Evolutionary conservation across 2,329 filamentous ascomycete genomes (phyloP), one percentile per base, ranked within the genome.

Genomic region (Trichophyton equinum): DNA sequence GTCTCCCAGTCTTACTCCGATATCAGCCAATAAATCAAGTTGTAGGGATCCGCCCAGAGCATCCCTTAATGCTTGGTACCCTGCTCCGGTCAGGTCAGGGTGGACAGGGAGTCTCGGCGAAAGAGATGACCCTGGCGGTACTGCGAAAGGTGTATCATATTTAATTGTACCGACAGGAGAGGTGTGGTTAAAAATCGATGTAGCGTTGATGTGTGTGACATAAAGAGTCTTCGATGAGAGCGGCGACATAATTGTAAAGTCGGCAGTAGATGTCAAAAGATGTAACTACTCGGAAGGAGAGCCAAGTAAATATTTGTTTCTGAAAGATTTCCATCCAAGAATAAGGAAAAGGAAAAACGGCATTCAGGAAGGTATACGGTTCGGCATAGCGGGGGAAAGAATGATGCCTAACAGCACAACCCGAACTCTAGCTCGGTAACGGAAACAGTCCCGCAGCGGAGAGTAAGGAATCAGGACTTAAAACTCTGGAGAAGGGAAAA

Each of bases 221-320:
- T 85, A 88, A 18, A 97, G 74, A 0, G 85, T 89, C 58, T 87
- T 87, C 62, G 84, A 77, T 46, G 78, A 75, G 7, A 97, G 78
- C 0, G 94, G 94, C 0, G 91, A 96, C 44, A 85, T 80, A 22
- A 97, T 80, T 0, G 83, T 85, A 73, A 99, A 96, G 0, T 86
- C 84, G 2, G 92, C 92, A 0, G 90, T 91, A 0, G 90, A 95
- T 15, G 89, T 88, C 64, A 94, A 81, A 59, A 97, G 74, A 74
- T 97, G 91, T 74, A 99, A 79, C 72, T 73, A 61, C 33, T 47
- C 46, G 47, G 57, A 27, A 44, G 40, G 57, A 40, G 46, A 59
- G 18, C 51, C 27, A 55, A 55, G 51, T 55, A 55, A 55, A 55
- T 27, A 55, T 55, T 55, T 55, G 51, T 36, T 36, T 55, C 30